Percentiles rank a stretch among this genome's conserved stretches.
Conservation (phyloP, 768 basidiomycete species). For the Mycena maculata region DNA sequence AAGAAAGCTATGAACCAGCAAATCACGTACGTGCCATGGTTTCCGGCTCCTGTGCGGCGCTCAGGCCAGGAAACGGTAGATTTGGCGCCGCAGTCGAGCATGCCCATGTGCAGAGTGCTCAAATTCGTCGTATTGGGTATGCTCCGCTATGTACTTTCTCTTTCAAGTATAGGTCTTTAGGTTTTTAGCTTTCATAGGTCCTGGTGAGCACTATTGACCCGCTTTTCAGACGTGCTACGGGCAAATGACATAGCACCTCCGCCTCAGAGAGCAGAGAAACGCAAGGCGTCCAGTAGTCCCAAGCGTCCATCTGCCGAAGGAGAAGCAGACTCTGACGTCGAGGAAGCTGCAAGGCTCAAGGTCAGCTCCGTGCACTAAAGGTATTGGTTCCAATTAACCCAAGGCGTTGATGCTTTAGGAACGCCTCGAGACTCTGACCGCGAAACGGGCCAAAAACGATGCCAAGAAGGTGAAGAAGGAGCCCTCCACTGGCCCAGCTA, state of each 20-base stretch:
- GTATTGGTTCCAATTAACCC: background rate
- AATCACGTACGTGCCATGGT: slow-evolving; percentile 15
- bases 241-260: slow-evolving; percentile 25
- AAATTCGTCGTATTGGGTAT: slow-evolving; percentile 18
- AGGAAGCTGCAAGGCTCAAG: slow-evolving; percentile 19
- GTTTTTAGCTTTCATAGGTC: background rate
- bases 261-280: slow-evolving; percentile 11
- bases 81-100: slow-evolving; percentile 26
- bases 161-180: slow-evolving; percentile 32
- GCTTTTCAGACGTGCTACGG: slow-evolving; percentile 4
- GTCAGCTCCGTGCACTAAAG: background rate
- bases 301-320: slow-evolving; percentile 2
- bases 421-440: slow-evolving; percentile 1
- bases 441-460: slow-evolving; percentile 14
- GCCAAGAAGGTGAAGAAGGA: background rate
- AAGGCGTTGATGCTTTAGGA: background rate
- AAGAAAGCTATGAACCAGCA: slow-evolving; percentile 33
- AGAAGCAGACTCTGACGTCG: slow-evolving; percentile 7
- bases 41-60: background rate
- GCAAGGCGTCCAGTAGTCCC: slow-evolving; percentile 23
- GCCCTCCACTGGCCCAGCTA: background rate
- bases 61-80: slow-evolving; percentile 1
- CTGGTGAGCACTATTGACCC: background rate
- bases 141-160: slow-evolving; percentile 26
- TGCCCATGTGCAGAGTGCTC: slow-evolving; percentile 17